These are phyloP conservation scores for Batkoa obscura DNA, from an alignment of 371 early-diverging fungal genomes.

Conservation along the genomic window DNA sequence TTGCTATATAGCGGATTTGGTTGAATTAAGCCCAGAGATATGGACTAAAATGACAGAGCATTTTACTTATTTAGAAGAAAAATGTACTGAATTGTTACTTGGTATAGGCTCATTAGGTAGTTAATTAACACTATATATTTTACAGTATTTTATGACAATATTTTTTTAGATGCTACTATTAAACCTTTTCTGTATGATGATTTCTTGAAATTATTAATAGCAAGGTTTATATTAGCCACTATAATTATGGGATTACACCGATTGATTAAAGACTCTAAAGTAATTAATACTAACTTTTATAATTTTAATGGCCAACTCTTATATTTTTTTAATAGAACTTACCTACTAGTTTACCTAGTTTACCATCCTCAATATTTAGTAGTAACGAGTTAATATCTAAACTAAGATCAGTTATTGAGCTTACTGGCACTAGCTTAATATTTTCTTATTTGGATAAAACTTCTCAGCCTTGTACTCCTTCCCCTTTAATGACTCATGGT, in stretches of 20 bases:
- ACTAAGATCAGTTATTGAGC: background rate
- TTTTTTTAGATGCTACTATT: background rate
- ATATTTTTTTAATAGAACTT: background rate
- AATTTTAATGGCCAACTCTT: too few relatives aligned
- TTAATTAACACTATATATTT: too few relatives aligned
- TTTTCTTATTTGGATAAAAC: background rate
- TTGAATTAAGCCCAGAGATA: conserved; percentile 25
- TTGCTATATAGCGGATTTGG: conserved; percentile 42
- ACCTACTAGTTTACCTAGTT: background rate
- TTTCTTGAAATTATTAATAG: background rate
- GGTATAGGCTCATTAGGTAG: too few relatives aligned
- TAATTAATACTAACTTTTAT: background rate
- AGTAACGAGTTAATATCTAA: background rate
- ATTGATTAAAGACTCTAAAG: background rate
- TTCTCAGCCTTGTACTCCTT: background rate
- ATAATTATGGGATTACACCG: background rate
- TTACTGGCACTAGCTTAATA: background rate
- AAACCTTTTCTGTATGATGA: background rate
- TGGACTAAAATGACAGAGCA: conserved; percentile 34
- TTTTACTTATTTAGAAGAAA: conserved; percentile 28
- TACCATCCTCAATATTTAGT: background rate
- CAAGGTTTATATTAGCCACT: background rate
- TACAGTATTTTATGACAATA: too few relatives aligned
- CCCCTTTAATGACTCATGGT: too few relatives aligned
- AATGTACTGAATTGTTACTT: too few relatives aligned